phyloP scores from a whole-genome alignment of 2,329 filamentous ascomycete genomes.

The Beauveria sp. region DNA sequence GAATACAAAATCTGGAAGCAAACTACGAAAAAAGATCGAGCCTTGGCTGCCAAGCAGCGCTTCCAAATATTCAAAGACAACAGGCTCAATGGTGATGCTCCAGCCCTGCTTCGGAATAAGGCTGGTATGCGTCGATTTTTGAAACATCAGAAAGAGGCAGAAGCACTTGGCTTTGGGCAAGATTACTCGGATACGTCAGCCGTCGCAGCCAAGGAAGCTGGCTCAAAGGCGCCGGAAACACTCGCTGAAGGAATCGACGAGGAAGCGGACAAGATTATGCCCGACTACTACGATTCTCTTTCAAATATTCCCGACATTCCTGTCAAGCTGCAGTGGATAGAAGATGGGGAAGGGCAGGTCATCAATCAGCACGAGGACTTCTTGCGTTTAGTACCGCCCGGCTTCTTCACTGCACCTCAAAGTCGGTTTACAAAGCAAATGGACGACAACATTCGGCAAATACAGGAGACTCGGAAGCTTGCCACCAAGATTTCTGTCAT shows the following conservation, averaged over 20 bases:
- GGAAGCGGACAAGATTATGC: constrained; percentile 74
- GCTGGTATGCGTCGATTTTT: constrained; percentile 85
- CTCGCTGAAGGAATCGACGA: constrained; percentile 93
- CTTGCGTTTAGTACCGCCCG: constrained; percentile 66
- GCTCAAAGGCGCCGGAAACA: constrained; percentile 56
- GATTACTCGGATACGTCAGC: constrained; percentile 30
- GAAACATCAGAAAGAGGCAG: constrained; percentile 66
- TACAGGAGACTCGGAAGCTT: constrained; percentile 94
- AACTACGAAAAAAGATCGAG: constrained; percentile 93
- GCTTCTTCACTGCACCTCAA: constrained; percentile 66
- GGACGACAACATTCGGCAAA: constrained; percentile 84
- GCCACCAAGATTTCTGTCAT: constrained; percentile 96
- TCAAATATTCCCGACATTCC: constrained; percentile 80
- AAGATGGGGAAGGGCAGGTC: constrained; percentile 82
- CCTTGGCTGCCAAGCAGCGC: constrained; percentile 75
- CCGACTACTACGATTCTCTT: constrained; percentile 89
- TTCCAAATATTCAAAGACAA: constrained; percentile 79
- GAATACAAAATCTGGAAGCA: constrained; percentile 99
- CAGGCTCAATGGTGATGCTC: constrained; percentile 78
- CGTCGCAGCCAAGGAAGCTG: constrained; percentile 36
- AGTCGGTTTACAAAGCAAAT: constrained; percentile 72
- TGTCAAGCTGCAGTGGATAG: constrained; percentile 73
- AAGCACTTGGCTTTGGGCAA: constrained; percentile 36
- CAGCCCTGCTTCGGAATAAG: constrained; percentile 76
- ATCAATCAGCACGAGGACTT: constrained; percentile 84